Base-by-base conservation (phyloP, 1,284 basidiomycete species). In the Pyrrhoderma noxium region DNA sequence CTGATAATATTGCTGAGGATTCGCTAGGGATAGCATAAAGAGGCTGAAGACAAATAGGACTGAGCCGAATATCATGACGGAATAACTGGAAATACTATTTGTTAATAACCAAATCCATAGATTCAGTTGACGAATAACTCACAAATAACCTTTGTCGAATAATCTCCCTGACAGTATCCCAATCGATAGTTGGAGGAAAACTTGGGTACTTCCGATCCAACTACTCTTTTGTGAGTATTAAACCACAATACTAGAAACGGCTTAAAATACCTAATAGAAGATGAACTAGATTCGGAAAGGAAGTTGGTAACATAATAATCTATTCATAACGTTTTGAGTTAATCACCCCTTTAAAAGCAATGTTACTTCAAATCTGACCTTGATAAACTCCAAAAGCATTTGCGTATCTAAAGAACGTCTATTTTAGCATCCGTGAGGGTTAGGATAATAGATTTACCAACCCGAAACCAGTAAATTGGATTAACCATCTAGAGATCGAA, bases 1-100 rank as follows among this genome's bases (percentile, higher is more conserved):
- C 61, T 73, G 71, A 55, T 73, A 74, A 50, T 67, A 71, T 41
- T 72, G 64, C 21, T 66, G 62, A 5, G 67, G 58, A 14, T 70
- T 64, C 0, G 69, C 62, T 19, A 72, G 57, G 1, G 71, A 73
- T 14, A 74, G 63, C 72, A 72, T 72, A 58, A 73, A 72, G 4
- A 72, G 61, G 49, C 65, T 69, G 54, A 70, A 67, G 11, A 67
- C 38, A 16, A 7, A 22, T 22, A 40, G 21, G 8, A 22, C 38
- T 40, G 38, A 40, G n/a, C 38, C 38, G 8, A 40, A 40, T 7
- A 22, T 22, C 21, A 40, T 22, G n/a, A 40, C 38, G 5, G n/a
- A 22, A 40, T 22, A 22, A 22, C 38, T 40, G n/a, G 8, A 40
- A 18, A 16, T 18, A n/a, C n/a, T 7, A 22, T 18, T 40, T 7